A percentile compares a stretch with the other conserved stretches of the same genome.
These are phyloP conservation scores for Anisodus acutangulus DNA, from an alignment of 257 asterid genomes.

Conservation along the genomic window DNA sequence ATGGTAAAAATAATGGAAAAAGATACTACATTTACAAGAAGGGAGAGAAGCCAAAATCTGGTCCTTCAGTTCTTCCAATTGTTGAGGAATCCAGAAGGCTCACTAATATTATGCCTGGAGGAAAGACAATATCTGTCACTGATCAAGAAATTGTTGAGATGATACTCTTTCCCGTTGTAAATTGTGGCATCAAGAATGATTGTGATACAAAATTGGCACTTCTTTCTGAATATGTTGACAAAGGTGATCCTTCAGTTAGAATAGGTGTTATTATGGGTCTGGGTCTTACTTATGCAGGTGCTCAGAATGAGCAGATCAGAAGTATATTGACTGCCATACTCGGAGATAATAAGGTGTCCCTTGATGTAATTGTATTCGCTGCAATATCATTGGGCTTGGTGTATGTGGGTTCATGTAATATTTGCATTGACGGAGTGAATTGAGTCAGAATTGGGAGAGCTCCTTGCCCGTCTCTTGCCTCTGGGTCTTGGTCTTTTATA, in stretches of 20 bases:
- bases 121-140: too few relatives aligned
- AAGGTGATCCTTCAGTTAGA: conserved; percentile 71
- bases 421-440: conserved; percentile 82
- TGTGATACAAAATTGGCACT: conserved; percentile 82
- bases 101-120: too few relatives aligned
- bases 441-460: conserved; percentile 80
- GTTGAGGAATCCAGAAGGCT: too few relatives aligned
- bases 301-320: conserved; percentile 83
- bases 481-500: conserved; percentile 93
- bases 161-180: too few relatives aligned
- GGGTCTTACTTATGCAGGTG: conserved; percentile 96
- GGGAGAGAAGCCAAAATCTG: too few relatives aligned
- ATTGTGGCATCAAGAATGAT: conserved; percentile 75
- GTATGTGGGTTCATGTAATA: conserved; percentile 86
- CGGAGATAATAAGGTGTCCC: conserved; percentile 73
- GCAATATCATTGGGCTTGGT: conserved; percentile 88
- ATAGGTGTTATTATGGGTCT: conserved; percentile 99
- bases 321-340: conserved; percentile 64
- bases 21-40: too few relatives aligned
- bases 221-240: conserved; percentile 71
- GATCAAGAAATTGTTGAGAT: too few relatives aligned
- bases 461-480: conserved; percentile 81
- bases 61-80: too few relatives aligned
- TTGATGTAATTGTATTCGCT: conserved; percentile 88
- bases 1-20: too few relatives aligned